Evolutionary conservation across 2,329 filamentous ascomycete species (phyloP).

Genomic region (Aspergillus ochraceoroseus): DNA sequence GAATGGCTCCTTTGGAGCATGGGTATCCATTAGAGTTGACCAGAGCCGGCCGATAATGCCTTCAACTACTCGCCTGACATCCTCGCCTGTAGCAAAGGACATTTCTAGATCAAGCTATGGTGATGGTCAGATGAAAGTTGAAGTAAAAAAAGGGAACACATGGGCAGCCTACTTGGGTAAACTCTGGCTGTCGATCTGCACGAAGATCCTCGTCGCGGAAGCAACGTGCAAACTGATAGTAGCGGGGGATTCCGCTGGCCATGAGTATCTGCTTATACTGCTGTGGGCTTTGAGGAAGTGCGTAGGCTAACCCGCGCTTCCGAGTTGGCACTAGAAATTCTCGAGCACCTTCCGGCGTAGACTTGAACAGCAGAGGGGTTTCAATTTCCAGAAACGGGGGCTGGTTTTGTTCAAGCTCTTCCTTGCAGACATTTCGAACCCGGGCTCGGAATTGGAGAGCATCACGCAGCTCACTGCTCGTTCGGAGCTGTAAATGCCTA

Average conservation of each 20-base stretch:
- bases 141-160: background rate
- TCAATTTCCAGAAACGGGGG: constrained; percentile 70
- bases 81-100: constrained; percentile 69
- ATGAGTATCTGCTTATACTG: constrained; percentile 99
- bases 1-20: constrained; percentile 48
- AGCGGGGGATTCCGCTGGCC: constrained; percentile 75
- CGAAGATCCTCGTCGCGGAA: constrained; percentile 93
- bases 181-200: constrained; percentile 91
- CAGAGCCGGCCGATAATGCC: constrained; percentile 54
- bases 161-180: constrained; percentile 65
- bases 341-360: constrained; percentile 88
- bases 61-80: constrained; percentile 60
- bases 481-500: constrained; percentile 80
- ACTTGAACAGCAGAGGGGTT: constrained; percentile 93
- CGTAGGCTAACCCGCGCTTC: constrained; percentile 71
- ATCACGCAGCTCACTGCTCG: constrained; percentile 60
- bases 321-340: constrained; percentile 93
- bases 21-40: constrained; percentile 45
- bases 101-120: constrained; percentile 83
- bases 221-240: constrained; percentile 90
- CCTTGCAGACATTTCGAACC: constrained; percentile 52
- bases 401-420: constrained; percentile 52
- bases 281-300: constrained; percentile 90
- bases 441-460: constrained; percentile 67
- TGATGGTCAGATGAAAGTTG: background rate